These are phyloP conservation scores for Paramecium biaurelia DNA, from an alignment of 73 alveolate genomes.

Conservation along the genomic window DNA sequence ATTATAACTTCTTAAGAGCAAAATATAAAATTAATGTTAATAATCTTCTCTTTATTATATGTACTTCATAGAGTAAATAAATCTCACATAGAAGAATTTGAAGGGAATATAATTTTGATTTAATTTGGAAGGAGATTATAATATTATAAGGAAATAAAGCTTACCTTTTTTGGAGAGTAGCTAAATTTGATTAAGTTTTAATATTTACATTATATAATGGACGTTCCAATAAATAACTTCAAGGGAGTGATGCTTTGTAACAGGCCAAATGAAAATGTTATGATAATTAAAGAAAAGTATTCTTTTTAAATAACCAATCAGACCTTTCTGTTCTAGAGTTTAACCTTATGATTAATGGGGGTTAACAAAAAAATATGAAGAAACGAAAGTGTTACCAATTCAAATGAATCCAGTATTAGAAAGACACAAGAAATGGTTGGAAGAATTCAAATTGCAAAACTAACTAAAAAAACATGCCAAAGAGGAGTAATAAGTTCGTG, in stretches of 20 bases:
- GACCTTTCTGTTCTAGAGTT: conserved; percentile 86
- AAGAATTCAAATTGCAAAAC: conserved; percentile 62
- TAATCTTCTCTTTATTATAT: no score
- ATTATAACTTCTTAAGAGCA: no score
- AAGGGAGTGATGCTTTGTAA: conserved; percentile 95
- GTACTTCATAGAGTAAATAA: no score
- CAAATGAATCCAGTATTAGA: conserved; percentile 40
- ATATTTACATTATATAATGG: conserved; percentile 1
- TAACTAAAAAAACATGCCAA: conserved; percentile 71
- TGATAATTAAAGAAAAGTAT: conserved; percentile 66
- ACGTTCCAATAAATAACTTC: conserved; percentile 67
- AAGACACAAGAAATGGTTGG: conserved; percentile 68
- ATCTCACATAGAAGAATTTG: no score
- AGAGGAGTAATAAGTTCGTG: conserved; percentile 64
- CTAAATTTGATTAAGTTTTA: neutral
- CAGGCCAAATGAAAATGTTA: conserved; percentile 81
- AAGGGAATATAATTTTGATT: neutral
- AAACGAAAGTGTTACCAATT: neutral
- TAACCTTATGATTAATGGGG: conserved; percentile 79
- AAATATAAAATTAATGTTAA: no score
- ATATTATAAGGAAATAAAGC: no score
- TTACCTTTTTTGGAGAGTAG: no score
- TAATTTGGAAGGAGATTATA: neutral
- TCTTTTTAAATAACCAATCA: conserved; percentile 3
- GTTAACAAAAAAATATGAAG: conserved; percentile 62